phyloP scores from a whole-genome alignment of 352 stramenopile species.

The Pythium grandisporangium region DNA sequence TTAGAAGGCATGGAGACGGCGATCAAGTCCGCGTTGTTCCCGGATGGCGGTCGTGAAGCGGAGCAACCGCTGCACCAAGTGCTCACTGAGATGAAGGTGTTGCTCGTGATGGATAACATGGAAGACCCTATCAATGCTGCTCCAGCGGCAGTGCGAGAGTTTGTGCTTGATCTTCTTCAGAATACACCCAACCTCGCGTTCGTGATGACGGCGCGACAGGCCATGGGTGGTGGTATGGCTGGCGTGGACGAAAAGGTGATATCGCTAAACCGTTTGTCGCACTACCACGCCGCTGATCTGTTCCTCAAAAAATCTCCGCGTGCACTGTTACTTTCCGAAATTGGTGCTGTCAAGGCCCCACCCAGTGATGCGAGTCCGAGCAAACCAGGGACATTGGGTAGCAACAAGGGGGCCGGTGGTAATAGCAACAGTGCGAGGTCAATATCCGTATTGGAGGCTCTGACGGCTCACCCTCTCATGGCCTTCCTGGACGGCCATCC shows the following conservation, averaged over 20 bases:
- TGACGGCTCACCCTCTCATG: constrained; percentile 66
- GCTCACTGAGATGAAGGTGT: constrained; percentile 40
- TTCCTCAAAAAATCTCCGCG: constrained; percentile 75
- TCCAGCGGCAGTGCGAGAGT: constrained; percentile 39
- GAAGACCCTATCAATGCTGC: constrained; percentile 71
- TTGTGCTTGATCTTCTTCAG: constrained; percentile 55
- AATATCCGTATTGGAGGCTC: constrained; percentile 40
- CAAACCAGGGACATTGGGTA: too few relatives aligned
- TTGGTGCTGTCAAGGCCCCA: constrained; percentile 32
- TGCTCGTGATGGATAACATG: constrained; percentile 80
- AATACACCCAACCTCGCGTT: constrained; percentile 50
- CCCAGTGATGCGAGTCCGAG: too few relatives aligned
- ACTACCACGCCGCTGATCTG: constrained; percentile 60
- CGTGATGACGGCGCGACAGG: constrained; percentile 63
- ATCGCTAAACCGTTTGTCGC: constrained; percentile 59
- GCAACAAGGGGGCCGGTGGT: too few relatives aligned
- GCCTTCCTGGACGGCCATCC: constrained; percentile 74
- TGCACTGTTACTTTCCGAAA: constrained; percentile 54
- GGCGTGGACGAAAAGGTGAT: constrained; percentile 80
- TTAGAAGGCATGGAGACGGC: constrained; percentile 65
- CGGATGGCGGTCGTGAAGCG: constrained; percentile 50
- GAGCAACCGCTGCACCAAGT: constrained; percentile 49
- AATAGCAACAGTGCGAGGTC: constrained; percentile 14
- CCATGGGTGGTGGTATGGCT: constrained; percentile 56
- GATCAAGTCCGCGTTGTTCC: constrained; percentile 59